phyloP scores from a whole-genome alignment of 2,329 filamentous ascomycete species.

The Blastomyces percursus region DNA sequence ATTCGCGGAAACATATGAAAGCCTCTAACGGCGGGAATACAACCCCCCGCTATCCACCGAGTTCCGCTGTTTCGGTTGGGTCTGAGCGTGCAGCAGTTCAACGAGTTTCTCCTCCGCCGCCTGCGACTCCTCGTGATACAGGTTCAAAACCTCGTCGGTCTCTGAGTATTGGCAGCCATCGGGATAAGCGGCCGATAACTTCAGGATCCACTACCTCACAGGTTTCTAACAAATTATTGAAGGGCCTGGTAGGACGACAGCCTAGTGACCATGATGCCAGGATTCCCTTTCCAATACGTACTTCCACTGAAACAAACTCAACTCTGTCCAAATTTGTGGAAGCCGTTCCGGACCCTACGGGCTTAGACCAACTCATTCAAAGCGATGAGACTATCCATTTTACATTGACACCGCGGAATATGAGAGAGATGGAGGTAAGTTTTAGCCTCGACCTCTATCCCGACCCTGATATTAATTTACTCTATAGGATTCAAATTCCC shows the following conservation, averaged over 20 bases:
- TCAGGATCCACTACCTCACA: constrained; percentile 32
- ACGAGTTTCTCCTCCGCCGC: constrained; percentile 26
- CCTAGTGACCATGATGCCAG: constrained; percentile 17
- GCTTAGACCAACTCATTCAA: constrained; percentile 69
- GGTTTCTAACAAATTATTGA: constrained; percentile 33
- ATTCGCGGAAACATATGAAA: constrained; percentile 7
- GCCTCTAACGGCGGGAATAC: constrained; percentile 18
- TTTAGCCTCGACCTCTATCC: background rate
- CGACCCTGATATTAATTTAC: constrained; percentile 4
- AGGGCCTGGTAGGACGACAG: constrained; percentile 31
- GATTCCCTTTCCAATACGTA: constrained; percentile 23
- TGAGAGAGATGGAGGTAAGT: constrained; percentile 64
- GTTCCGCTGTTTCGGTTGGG: constrained; percentile 17
- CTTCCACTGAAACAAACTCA: constrained; percentile 28
- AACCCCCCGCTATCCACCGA: constrained; percentile 17
- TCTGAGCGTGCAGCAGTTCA: constrained; percentile 34
- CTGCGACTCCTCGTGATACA: constrained; percentile 20
- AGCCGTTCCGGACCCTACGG: constrained; percentile 42
- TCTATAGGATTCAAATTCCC: constrained; percentile 24
- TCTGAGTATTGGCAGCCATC: constrained; percentile 29
- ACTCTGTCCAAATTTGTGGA: constrained; percentile 8
- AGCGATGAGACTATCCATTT: constrained; percentile 75
- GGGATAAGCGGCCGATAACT: constrained; percentile 30
- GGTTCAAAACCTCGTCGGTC: constrained; percentile 27
- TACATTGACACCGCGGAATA: constrained; percentile 67